Base-by-base conservation (phyloP, 345 rosid species). In the Sonneratia caseolaris region DNA sequence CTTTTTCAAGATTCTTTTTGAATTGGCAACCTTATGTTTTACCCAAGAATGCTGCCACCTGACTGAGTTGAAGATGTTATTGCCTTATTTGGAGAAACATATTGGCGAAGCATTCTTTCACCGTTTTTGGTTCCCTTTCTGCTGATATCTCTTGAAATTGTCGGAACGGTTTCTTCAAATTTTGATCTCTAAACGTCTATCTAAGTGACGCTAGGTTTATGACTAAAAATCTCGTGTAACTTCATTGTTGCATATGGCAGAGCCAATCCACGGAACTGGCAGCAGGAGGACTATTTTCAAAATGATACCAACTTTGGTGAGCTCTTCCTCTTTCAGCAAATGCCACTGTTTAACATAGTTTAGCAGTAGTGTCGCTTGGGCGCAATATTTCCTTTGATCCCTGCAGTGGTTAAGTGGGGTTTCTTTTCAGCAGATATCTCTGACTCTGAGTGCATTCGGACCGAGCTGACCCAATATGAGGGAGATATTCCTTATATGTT, bases 401-500 rank as follows among this genome's bases (percentile, higher is more conserved):
- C 11, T 37, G 70, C 21, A 24, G 18, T 68, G 35, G 53, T 12
- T 18, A 47, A 64, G 43, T 59, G 68, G 5, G 45, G 73, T 35
- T 66, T 76, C 5, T 62, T 43, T 75, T 71, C 37, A 32, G 61
- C 71, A 80, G 88, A 66, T 13, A 57, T 69, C 57, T 66, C 86
- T 36, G 72, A 74, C 57, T 66, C 86, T 36, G 72, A 74, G 35
- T 67, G 82, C 77, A 43, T 76, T 24, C 86, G 85, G 68, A 84
- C 83, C 79, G 85, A 88, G 78, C 92, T 87, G 74, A 16, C 85
- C 53, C 76, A 87, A 66, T 92, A 89, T 67, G 87, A 84, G 72
- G 99, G 92, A 74, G 91, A 92, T 80, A 82, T 86, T 57, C 89
- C 98, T 16, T 88, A 86, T 80, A 86, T 89, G 91, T 85, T 85